Evolutionary conservation across 257 asterid genomes (phyloP).

Genomic region (Ligustrum vulgare): DNA sequence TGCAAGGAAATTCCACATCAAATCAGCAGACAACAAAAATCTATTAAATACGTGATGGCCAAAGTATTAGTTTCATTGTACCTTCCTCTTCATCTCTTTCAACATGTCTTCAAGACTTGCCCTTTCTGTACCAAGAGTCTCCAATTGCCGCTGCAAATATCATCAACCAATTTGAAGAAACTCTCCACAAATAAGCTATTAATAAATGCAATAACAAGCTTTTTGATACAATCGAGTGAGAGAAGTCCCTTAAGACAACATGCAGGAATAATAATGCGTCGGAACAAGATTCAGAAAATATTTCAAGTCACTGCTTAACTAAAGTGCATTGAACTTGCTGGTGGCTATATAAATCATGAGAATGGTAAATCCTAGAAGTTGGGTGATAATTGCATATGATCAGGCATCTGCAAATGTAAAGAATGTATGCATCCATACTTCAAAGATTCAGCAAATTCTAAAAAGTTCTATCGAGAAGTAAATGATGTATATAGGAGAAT

Average conservation of each 20-base stretch:
- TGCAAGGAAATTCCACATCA: slow-evolving; percentile 1
- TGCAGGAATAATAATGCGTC: not conserved
- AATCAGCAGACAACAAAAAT: not conserved
- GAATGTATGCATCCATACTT: not conserved
- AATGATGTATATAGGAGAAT: not conserved
- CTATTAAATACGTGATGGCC: slow-evolving; percentile 1
- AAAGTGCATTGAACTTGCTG: not conserved
- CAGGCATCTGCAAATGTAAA: not conserved
- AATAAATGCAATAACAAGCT: slow-evolving; percentile 11
- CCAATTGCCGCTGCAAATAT: slow-evolving; percentile 83
- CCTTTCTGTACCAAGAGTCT: slow-evolving; percentile 93
- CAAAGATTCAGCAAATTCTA: not conserved
- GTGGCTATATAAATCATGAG: not conserved
- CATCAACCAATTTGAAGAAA: not conserved
- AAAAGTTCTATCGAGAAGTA: not conserved
- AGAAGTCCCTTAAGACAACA: slow-evolving; percentile 1
- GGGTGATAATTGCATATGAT: not conserved
- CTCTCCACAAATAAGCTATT: not conserved
- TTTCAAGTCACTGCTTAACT: slow-evolving; percentile 1
- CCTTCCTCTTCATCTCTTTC: slow-evolving; percentile 99
- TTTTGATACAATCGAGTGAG: slow-evolving; percentile 12
- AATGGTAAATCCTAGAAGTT: not conserved
- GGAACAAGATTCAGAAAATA: not conserved
- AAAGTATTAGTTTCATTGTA: slow-evolving; percentile 29
- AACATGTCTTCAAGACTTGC: slow-evolving; percentile 99